phyloP scores from a whole-genome alignment of 495 filamentous ascomycete species.

The Geoglossum glabrum region DNA sequence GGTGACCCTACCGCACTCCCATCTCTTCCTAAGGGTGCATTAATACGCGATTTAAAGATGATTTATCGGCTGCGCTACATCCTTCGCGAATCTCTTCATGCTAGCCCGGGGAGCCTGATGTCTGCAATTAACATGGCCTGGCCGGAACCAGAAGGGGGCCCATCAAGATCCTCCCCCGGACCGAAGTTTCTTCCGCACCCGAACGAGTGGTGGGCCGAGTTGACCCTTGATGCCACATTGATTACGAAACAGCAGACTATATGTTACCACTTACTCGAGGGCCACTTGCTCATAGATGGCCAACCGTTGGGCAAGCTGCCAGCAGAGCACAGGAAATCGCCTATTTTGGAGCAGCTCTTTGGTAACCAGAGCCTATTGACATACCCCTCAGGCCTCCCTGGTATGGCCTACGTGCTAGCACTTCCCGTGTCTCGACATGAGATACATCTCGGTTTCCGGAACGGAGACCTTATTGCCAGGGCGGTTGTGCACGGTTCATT shows the following conservation, averaged over 20 bases:
- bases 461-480: constrained; percentile 22
- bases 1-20: constrained; percentile 15
- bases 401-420: constrained; percentile 26
- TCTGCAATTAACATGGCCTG: constrained; percentile 13
- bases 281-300: constrained; percentile 28
- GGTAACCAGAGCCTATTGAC: constrained; percentile 25
- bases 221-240: constrained; percentile 10
- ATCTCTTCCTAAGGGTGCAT: constrained; percentile 13
- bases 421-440: constrained; percentile 14
- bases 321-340: constrained; percentile 17
- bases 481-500: constrained; percentile 7
- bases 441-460: constrained; percentile 29
- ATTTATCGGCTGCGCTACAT: constrained; percentile 17
- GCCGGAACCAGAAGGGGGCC: constrained; percentile 6
- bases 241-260: constrained; percentile 14
- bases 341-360: constrained; percentile 28
- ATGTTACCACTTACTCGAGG: constrained; percentile 27
- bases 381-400: constrained; percentile 22
- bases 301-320: constrained; percentile 28
- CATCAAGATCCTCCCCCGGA: constrained; percentile 10
- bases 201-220: constrained; percentile 18
- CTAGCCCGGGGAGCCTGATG: constrained; percentile 12
- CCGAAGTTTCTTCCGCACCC: constrained; percentile 11
- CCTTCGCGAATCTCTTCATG: constrained; percentile 15
- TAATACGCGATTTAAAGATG: constrained; percentile 29